Percentiles rank a stretch among this genome's conserved stretches.
Conservation (phyloP, 2,329 filamentous ascomycete genomes). For the Ceratocystis eucalypticola region DNA sequence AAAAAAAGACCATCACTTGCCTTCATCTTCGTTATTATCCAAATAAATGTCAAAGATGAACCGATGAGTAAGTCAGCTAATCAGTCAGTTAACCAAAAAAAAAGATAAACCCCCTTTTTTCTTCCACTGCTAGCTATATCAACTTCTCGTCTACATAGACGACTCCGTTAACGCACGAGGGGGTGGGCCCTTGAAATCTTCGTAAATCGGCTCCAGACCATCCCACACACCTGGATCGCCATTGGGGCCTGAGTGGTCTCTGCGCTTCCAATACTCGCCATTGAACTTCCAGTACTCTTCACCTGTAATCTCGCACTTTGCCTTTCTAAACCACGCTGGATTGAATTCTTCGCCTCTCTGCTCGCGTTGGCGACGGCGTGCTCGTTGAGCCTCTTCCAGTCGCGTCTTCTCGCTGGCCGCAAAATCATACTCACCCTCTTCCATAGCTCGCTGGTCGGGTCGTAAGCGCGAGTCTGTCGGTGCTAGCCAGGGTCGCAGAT, state of each 20-base stretch:
- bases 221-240: constrained; percentile 50
- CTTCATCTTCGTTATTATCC: background rate
- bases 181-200: constrained; percentile 23
- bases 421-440: constrained; percentile 91
- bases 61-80: background rate
- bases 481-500: constrained; percentile 61
- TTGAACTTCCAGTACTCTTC: constrained; percentile 85
- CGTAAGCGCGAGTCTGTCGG: constrained; percentile 88
- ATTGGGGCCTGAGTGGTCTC: constrained; percentile 48
- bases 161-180: constrained; percentile 14
- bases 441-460: constrained; percentile 94
- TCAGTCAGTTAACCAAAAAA: background rate
- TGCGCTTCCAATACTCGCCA: constrained; percentile 72
- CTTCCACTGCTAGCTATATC: background rate
- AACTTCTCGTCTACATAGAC: constrained; percentile 11
- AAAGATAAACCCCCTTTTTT: background rate
- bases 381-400: constrained; percentile 81
- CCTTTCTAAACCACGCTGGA: constrained; percentile 74
- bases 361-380: constrained; percentile 60
- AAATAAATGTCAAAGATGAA: background rate
- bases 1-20: background rate
- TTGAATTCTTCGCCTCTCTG: constrained; percentile 64
- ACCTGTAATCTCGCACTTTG: constrained; percentile 62
- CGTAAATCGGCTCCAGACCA: constrained; percentile 62
- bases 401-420: constrained; percentile 89